These are phyloP conservation scores for Sordariomycetes sp. DNA, from an alignment of 2,329 filamentous ascomycete species.

Conservation along the genomic window DNA sequence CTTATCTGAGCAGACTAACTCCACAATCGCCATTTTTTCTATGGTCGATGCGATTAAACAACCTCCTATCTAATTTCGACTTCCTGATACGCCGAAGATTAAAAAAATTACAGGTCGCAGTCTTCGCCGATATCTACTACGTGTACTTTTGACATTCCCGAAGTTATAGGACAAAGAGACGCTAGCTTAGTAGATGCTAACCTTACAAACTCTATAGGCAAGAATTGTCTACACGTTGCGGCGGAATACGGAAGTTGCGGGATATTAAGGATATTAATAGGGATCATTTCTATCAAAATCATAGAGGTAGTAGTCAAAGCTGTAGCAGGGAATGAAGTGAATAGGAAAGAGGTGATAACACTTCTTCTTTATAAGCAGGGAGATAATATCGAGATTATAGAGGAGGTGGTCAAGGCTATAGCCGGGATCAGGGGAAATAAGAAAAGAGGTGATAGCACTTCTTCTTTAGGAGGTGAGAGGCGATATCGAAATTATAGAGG, in stretches of 20 bases:
- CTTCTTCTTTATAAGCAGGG: not conserved
- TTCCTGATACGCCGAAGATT: not conserved
- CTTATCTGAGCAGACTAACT: not conserved
- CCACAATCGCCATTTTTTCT: not conserved
- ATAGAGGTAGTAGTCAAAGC: not conserved
- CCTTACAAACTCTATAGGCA: not conserved
- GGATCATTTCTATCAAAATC: constrained; percentile 12
- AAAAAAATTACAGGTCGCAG: not conserved
- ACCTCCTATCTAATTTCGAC: not conserved
- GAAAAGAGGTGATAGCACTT: not conserved
- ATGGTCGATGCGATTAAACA: not conserved
- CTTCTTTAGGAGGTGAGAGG: not conserved
- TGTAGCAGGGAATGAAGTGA: not conserved
- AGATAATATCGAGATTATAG: not conserved
- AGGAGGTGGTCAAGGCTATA: not conserved
- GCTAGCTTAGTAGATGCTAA: not conserved
- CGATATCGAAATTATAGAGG: not conserved
- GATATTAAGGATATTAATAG: not conserved
- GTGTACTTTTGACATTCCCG: not conserved
- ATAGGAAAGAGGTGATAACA: not conserved
- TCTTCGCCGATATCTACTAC: not conserved
- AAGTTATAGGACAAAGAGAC: not conserved
- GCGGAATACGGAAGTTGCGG: not conserved
- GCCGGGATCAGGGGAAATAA: no score
- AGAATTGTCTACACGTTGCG: not conserved